Conservation (phyloP, 2,329 filamentous ascomycete genomes). For the Fusarium verrucosum region DNA sequence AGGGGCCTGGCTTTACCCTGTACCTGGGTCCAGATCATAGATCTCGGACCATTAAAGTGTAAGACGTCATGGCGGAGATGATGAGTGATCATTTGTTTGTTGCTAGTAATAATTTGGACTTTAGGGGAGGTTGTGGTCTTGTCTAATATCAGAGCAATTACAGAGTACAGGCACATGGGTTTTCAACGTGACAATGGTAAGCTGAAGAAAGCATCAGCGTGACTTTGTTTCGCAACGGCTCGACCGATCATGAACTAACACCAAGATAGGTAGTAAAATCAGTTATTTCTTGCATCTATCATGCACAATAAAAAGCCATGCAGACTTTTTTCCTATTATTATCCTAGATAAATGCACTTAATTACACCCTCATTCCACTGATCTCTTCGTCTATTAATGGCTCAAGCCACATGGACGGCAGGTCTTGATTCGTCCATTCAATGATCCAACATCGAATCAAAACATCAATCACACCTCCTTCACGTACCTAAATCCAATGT, state of each 20-base stretch:
- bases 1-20: constrained; percentile 27
- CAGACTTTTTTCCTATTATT: not conserved
- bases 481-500: constrained; percentile 6
- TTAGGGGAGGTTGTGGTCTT: not conserved
- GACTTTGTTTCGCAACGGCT: not conserved
- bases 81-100: not conserved
- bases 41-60: not conserved
- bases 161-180: not conserved
- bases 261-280: not conserved
- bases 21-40: not conserved
- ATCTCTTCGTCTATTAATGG: constrained; percentile 7
- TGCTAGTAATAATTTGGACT: not conserved
- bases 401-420: constrained; percentile 20
- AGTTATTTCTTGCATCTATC: not conserved
- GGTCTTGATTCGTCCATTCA: constrained; percentile 22
- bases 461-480: constrained; percentile 15
- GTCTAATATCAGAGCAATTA: not conserved
- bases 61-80: not conserved
- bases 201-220: not conserved
- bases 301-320: not conserved
- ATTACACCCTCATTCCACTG: not conserved
- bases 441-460: constrained; percentile 16
- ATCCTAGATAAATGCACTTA: not conserved
- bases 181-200: not conserved
- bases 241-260: not conserved